These are phyloP conservation scores for Starmerella geochares DNA, from an alignment of 805 yeast species.

Conservation along the genomic window DNA sequence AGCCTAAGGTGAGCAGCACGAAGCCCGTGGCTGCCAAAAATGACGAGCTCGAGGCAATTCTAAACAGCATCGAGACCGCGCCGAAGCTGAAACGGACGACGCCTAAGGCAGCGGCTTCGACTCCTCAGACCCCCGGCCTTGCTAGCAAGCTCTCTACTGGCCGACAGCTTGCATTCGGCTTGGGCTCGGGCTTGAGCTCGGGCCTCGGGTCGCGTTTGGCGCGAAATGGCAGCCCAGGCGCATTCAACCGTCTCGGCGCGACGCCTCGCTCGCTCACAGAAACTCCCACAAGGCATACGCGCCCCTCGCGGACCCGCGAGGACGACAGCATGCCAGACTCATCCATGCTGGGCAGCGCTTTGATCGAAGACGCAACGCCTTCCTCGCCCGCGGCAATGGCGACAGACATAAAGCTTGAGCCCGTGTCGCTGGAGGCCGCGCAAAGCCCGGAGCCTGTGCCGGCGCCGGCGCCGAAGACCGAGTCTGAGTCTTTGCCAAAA, in stretches of 20 bases:
- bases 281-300: slow-evolving; percentile 7
- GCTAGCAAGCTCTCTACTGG: neutral
- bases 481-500: neutral
- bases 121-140: neutral
- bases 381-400: neutral
- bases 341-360: slow-evolving; percentile 12
- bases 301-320: neutral
- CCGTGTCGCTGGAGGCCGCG: slow-evolving; percentile 8
- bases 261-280: neutral
- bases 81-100: neutral
- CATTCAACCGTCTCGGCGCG: neutral
- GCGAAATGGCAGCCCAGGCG: neutral
- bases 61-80: slow-evolving; percentile 9
- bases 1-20: slow-evolving; percentile 1
- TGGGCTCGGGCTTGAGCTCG: slow-evolving; percentile 8
- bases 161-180: slow-evolving; percentile 5
- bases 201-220: slow-evolving; percentile 4
- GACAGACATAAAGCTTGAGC: slow-evolving; percentile 6
- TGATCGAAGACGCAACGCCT: neutral
- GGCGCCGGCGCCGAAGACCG: neutral
- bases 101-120: neutral
- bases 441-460: neutral
- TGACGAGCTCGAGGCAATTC: slow-evolving; percentile 11
- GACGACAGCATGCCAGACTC: slow-evolving; percentile 1
- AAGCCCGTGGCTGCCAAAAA: slow-evolving; percentile 2